Percentiles rank a stretch among this genome's conserved stretches.
Conservation (phyloP, 2,329 filamentous ascomycete species). For the Fusarium circinatum region DNA sequence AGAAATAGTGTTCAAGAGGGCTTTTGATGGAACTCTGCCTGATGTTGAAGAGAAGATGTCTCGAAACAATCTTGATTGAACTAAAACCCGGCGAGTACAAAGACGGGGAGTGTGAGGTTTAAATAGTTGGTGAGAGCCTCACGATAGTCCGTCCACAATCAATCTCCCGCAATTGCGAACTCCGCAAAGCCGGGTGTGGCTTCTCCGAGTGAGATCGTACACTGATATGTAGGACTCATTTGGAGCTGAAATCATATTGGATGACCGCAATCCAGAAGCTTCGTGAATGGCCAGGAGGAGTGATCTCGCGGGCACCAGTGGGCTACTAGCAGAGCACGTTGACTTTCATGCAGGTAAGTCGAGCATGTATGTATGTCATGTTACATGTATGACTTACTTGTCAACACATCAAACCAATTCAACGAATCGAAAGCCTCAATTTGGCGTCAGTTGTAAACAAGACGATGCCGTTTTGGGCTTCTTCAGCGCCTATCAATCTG, state of each 20-base stretch:
- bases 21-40: background rate
- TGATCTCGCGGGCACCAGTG: background rate
- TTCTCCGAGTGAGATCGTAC: slow-evolving; percentile 4
- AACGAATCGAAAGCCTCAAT: slow-evolving; percentile 14
- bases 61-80: background rate
- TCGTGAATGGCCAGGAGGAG: slow-evolving; percentile 9
- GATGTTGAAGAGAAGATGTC: background rate
- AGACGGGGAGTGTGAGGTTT: background rate
- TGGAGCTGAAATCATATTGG: background rate
- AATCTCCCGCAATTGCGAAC: slow-evolving; percentile 29
- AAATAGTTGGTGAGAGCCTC: slow-evolving; percentile 22
- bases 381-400: slow-evolving; percentile 31
- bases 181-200: slow-evolving; percentile 24
- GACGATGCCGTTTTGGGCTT: slow-evolving; percentile 19
- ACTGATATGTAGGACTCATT: background rate
- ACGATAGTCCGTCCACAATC: background rate
- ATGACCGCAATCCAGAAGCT: background rate
- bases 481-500: slow-evolving; percentile 15
- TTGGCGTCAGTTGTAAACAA: slow-evolving; percentile 28
- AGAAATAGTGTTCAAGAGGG: background rate
- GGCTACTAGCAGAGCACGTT: background rate
- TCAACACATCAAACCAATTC: slow-evolving; percentile 1
- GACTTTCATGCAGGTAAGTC: background rate
- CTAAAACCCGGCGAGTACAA: background rate
- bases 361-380: slow-evolving; percentile 32